Evolutionary conservation across 2,329 filamentous ascomycete genomes (phyloP).

Genomic region (Arthrobotrys pseudoclavata): DNA sequence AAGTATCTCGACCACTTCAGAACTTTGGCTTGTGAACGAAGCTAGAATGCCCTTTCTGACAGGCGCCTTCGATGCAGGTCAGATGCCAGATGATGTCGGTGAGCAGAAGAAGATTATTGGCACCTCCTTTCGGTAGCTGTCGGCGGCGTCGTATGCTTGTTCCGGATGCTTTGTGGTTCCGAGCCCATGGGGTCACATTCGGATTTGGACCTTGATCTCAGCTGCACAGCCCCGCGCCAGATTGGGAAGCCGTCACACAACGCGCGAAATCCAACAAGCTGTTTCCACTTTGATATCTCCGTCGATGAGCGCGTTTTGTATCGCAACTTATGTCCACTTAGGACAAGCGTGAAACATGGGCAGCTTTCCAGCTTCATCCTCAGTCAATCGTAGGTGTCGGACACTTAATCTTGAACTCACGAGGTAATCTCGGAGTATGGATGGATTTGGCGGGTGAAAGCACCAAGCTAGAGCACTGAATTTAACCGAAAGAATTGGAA

Average conservation of each 20-base stretch:
- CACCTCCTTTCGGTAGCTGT: conserved; percentile 36
- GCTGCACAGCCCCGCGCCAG: conserved; percentile 26
- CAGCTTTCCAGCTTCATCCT: background rate
- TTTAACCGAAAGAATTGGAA: background rate
- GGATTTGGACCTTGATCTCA: conserved; percentile 11
- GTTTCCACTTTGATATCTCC: background rate
- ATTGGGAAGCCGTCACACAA: conserved; percentile 22
- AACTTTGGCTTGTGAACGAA: conserved; percentile 39
- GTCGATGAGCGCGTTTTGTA: background rate
- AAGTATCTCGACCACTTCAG: background rate
- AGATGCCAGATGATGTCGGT: conserved; percentile 39
- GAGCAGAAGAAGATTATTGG: conserved; percentile 26
- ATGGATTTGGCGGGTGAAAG: too few relatives aligned
- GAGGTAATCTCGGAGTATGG: too few relatives aligned
- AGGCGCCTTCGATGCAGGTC: conserved; percentile 34
- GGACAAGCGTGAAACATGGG: background rate
- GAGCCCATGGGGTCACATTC: conserved; percentile 17
- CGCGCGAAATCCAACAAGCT: conserved; percentile 32
- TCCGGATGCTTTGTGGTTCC: conserved; percentile 32
- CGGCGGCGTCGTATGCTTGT: conserved; percentile 19
- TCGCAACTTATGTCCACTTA: background rate
- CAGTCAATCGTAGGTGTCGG: background rate
- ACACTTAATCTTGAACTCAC: too few relatives aligned
- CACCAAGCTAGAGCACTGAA: too few relatives aligned
- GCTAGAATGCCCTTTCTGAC: conserved; percentile 15